Evolutionary conservation across 2,329 filamentous ascomycete genomes (phyloP), one percentile per base, ranked within the genome.

Genomic region (Plectosphaerella cucumerina): DNA sequence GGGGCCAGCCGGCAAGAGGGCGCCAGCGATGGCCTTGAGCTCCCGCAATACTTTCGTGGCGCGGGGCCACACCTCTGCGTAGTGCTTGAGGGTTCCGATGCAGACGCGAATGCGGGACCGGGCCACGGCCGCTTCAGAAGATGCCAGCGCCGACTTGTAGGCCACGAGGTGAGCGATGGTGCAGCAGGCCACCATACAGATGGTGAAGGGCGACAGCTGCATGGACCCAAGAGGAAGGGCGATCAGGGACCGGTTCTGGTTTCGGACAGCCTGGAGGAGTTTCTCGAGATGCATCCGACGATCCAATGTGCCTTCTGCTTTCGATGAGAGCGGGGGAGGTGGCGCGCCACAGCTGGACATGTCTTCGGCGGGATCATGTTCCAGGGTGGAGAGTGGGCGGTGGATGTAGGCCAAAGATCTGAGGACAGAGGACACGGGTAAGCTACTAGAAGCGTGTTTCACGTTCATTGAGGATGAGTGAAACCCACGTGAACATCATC

Each of bases 351-450:
- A 74, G 54, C 66, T 70, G 0, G 71, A 73, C 4, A 70, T 55
- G 22, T 59, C 48, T 54, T 74, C 71, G 0, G 71, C 55, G 0
- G 68, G 55, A 33, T 71, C 66, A 55, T 69, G 70, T 42, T 61
- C 58, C 18, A 73, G 65, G 18, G 65, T 65, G 8, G 71, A 74
- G 2, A 70, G 63, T 5, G 69, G 70, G 10, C 71, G 58, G 42
- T 74, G 70, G 3, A 71, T 72, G 11, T 5, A n/a, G 35, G 43
- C 34, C 3, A 41, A 1, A 11, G 35, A 20, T 39, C 43, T 45
- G 15, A 18, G 23, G 10, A 23, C 41, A 42, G 14, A 42, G 39
- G 6, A 39, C 35, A 11, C 34, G 34, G 12, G 14, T 5, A 8
- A 12, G 6, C n/a, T 35, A n/a, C 20, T 9, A 12, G 12, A 26